phyloP scores from a whole-genome alignment of 371 early-diverging fungal species.

The Mucor racemosus region DNA sequence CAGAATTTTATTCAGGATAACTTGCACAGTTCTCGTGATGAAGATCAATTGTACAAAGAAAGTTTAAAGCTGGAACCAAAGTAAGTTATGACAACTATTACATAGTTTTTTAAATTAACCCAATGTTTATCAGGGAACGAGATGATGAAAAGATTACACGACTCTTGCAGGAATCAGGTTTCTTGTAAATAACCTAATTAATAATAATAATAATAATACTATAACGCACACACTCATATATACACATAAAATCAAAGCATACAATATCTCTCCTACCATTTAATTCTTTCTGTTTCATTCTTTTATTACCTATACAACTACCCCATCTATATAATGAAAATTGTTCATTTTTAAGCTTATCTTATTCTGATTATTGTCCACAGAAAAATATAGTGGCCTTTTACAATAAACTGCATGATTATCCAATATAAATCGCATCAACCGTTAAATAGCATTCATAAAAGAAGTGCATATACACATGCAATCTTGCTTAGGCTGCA shows the following conservation, averaged over 20 bases:
- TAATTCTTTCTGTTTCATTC: background rate
- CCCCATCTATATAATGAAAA: background rate
- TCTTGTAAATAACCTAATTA: constrained; percentile 59
- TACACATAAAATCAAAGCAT: constrained; percentile 7
- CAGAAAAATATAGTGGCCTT: background rate
- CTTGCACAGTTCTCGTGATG: constrained; percentile 56
- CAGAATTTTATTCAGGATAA: constrained; percentile 73
- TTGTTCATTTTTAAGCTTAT: background rate
- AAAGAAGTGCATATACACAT: too few relatives aligned
- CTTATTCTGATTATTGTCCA: background rate
- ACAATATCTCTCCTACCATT: background rate
- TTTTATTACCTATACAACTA: background rate
- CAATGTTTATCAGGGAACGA: constrained; percentile 61
- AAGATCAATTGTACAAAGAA: constrained; percentile 73
- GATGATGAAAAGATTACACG: constrained; percentile 91
- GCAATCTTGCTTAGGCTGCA: too few relatives aligned
- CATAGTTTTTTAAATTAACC: background rate
- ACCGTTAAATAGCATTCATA: too few relatives aligned
- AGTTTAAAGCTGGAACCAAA: constrained; percentile 85
- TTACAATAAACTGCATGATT: constrained; percentile 1
- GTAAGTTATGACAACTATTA: constrained; percentile 32
- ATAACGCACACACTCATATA: background rate
- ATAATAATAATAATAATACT: background rate
- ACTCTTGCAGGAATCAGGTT: constrained; percentile 85
- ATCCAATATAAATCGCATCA: background rate